Evolutionary conservation across 768 basidiomycete species (phyloP).

Genomic region (Suillus placidus): DNA sequence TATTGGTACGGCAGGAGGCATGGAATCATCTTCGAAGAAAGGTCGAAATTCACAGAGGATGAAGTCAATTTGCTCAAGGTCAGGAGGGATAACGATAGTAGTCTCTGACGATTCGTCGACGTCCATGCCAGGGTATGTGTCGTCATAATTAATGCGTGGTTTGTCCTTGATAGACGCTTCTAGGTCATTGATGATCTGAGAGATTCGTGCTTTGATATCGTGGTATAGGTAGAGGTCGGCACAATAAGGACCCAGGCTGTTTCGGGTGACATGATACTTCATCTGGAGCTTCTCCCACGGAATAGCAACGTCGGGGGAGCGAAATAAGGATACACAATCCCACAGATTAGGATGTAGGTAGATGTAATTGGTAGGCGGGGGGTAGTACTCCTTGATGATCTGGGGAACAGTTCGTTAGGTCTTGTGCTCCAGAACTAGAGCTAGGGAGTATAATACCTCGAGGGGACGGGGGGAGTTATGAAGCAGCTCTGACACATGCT

Average conservation of each 20-base stretch:
- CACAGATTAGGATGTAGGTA: constrained; percentile 62
- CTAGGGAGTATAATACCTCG: constrained; percentile 50
- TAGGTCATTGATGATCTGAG: constrained; percentile 39
- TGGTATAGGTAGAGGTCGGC: constrained; percentile 72
- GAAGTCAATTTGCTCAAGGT: constrained; percentile 49
- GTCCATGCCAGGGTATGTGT: constrained; percentile 25
- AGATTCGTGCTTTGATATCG: constrained; percentile 57
- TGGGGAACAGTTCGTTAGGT: constrained; percentile 29
- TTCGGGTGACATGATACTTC: constrained; percentile 61
- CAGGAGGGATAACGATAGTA: constrained; percentile 36
- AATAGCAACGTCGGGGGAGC: constrained; percentile 43
- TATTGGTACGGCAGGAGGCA: constrained; percentile 38
- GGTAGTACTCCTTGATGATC: constrained; percentile 60
- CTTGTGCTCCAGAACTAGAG: not conserved
- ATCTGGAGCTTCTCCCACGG: constrained; percentile 62
- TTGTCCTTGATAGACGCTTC: constrained; percentile 23
- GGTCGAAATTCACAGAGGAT: constrained; percentile 50
- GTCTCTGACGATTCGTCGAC: constrained; percentile 28
- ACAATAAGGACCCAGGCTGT: constrained; percentile 71
- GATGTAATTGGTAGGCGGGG: constrained; percentile 53
- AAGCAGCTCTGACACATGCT: constrained; percentile 66
- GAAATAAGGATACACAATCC: constrained; percentile 48
- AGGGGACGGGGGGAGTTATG: constrained; percentile 62
- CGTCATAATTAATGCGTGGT: constrained; percentile 14
- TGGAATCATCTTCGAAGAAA: constrained; percentile 36